Percentiles rank a stretch among this genome's conserved stretches.
These are phyloP conservation scores for Cercophora scortea DNA, from an alignment of 495 filamentous ascomycete species.

Conservation along the genomic window DNA sequence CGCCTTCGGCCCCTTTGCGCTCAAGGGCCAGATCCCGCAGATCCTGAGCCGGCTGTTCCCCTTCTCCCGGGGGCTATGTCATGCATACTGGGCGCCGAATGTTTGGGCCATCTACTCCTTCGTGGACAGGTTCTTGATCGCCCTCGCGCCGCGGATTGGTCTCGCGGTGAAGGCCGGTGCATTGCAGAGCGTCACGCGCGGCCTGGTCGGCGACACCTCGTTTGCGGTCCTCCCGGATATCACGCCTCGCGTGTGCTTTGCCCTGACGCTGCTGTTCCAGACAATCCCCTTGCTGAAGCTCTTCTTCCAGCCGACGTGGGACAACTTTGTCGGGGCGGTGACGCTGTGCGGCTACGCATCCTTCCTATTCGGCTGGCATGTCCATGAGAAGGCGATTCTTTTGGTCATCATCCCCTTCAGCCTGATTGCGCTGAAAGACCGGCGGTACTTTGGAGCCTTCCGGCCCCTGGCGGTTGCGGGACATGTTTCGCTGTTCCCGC, in stretches of 20 bases:
- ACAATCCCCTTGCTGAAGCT: constrained; percentile 72
- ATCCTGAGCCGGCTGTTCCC: constrained; percentile 81
- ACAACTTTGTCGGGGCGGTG: constrained; percentile 79
- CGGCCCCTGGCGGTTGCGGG: constrained; percentile 85
- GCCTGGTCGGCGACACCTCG: constrained; percentile 87
- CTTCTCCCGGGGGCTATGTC: constrained; percentile 86
- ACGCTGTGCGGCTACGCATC: constrained; percentile 96
- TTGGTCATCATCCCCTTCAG: constrained; percentile 94
- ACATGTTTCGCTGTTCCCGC: constrained; percentile 89
- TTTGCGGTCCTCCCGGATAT: constrained; percentile 91
- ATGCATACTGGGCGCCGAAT: constrained; percentile 98
- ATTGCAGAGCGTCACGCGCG: constrained; percentile 80
- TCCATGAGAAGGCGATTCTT: constrained; percentile 95
- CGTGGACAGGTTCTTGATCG: constrained; percentile 69
- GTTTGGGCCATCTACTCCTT: constrained; percentile 98
- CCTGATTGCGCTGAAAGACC: constrained; percentile 84
- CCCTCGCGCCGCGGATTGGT: constrained; percentile 73
- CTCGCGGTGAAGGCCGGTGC: constrained; percentile 65
- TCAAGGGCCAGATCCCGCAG: constrained; percentile 83
- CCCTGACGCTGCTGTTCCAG: constrained; percentile 78
- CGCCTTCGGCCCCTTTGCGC: constrained; percentile 87
- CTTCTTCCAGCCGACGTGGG: constrained; percentile 72
- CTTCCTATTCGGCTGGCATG: constrained; percentile 97
- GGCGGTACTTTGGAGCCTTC: constrained; percentile 87
- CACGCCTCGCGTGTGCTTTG: constrained; percentile 69